phyloP scores from a whole-genome alignment of 2,329 filamentous ascomycete species.

The Leptosphaerulina australis region DNA sequence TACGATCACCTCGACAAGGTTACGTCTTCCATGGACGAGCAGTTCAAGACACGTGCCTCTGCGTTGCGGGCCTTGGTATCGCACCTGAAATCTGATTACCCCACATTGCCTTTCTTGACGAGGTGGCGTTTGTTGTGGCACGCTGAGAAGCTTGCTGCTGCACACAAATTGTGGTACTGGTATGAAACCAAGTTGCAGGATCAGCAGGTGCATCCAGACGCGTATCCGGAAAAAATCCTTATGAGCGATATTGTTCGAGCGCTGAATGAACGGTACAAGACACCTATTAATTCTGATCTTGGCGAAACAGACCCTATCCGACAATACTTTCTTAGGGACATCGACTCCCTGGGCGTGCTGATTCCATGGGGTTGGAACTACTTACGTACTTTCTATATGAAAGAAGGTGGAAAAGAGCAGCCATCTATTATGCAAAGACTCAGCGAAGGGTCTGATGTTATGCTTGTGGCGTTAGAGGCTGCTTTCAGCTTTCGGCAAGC shows the following conservation, averaged over 20 bases:
- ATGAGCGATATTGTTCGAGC: constrained; percentile 76
- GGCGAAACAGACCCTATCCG: constrained; percentile 80
- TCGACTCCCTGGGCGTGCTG: constrained; percentile 73
- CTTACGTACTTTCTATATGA: constrained; percentile 76
- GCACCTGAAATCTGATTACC: constrained; percentile 70
- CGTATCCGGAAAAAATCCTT: constrained; percentile 69
- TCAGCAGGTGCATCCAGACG: constrained; percentile 66
- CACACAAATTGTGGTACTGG: constrained; percentile 76
- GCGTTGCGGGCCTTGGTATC: constrained; percentile 77
- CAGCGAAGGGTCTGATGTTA: constrained; percentile 76
- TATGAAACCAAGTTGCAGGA: constrained; percentile 76
- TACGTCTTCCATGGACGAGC: constrained; percentile 78
- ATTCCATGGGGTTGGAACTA: constrained; percentile 72
- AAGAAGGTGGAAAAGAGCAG: constrained; percentile 66
- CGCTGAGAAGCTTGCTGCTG: constrained; percentile 87
- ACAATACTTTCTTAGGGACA: constrained; percentile 76
- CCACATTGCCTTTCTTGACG: constrained; percentile 67
- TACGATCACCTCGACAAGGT: constrained; percentile 75
- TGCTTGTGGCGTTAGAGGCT: constrained; percentile 67
- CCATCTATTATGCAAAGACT: constrained; percentile 53
- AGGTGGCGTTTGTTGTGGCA: constrained; percentile 86
- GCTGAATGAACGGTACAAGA: constrained; percentile 78
- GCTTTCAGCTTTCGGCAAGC: constrained; percentile 73
- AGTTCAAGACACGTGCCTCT: constrained; percentile 73
- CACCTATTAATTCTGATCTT: constrained; percentile 65